Conservation (phyloP, 176 grass and related monocot genomes). For the Oryza brachyantha region DNA sequence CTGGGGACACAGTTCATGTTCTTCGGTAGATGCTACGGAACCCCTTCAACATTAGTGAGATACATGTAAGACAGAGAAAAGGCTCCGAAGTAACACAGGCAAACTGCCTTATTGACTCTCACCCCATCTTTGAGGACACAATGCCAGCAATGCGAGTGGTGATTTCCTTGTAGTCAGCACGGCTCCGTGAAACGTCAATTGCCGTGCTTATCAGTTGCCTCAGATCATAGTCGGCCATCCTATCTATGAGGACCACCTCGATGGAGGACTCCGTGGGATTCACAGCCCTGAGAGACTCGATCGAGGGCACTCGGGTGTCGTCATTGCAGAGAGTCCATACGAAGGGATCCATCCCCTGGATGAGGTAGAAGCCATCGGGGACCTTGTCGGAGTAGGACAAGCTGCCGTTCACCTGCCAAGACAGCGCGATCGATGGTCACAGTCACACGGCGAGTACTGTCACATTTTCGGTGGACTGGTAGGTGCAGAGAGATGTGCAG, state of each 20-base stretch:
- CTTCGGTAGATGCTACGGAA: conserved; percentile 45
- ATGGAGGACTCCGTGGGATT: conserved; percentile 51
- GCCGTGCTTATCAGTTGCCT: conserved; percentile 46
- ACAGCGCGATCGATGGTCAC: background rate
- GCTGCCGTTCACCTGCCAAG: conserved; percentile 66
- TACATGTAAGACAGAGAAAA: conserved; percentile 17
- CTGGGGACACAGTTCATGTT: conserved; percentile 42
- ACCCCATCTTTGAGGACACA: conserved; percentile 78
- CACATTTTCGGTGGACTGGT: conserved; percentile 13
- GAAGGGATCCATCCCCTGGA: conserved; percentile 84
- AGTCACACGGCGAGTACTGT: background rate
- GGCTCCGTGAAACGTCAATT: conserved; percentile 45
- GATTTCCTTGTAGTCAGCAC: conserved; percentile 46
- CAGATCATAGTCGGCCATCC: conserved; percentile 54
- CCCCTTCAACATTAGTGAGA: conserved; percentile 56
- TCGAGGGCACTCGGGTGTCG: conserved; percentile 52
- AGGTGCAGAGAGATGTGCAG: conserved; percentile 8
- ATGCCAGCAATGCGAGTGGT: conserved; percentile 51
- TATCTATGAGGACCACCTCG: conserved; percentile 58
- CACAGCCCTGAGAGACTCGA: conserved; percentile 57
- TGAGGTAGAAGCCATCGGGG: conserved; percentile 71
- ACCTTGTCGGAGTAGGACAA: conserved; percentile 77
- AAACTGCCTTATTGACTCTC: conserved; percentile 26
- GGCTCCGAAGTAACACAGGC: background rate
- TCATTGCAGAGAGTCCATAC: conserved; percentile 80